A percentile compares a stretch with the other conserved stretches of the same genome.
These are phyloP conservation scores for Albophoma yamanashiensis DNA, from an alignment of 2,329 filamentous ascomycete genomes.

Conservation along the genomic window DNA sequence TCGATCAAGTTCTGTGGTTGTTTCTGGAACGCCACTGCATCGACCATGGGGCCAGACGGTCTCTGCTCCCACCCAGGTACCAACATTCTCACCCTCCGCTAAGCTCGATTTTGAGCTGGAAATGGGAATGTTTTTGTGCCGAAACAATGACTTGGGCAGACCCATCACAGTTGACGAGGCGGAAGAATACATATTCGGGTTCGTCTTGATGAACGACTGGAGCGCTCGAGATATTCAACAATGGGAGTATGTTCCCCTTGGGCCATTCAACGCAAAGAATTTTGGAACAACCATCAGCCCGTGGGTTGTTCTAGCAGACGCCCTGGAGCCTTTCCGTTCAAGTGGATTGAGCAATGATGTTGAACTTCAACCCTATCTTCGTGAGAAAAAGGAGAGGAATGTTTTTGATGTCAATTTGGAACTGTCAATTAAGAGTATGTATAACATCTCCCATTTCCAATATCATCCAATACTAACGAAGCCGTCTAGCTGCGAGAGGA, in stretches of 20 bases:
- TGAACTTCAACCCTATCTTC: slow-evolving; percentile 33
- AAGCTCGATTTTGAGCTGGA: slow-evolving; percentile 70
- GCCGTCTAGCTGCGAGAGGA: slow-evolving; percentile 15
- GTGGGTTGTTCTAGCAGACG: slow-evolving; percentile 54
- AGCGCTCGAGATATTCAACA: slow-evolving; percentile 50
- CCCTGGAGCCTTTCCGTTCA: slow-evolving; percentile 27
- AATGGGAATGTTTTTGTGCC: slow-evolving; percentile 64
- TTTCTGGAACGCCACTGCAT: slow-evolving; percentile 61
- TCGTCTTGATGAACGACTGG: slow-evolving; percentile 57
- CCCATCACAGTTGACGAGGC: slow-evolving; percentile 56
- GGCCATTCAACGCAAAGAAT: slow-evolving; percentile 52
- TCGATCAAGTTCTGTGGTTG: slow-evolving; percentile 62
- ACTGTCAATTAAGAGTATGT: slow-evolving; percentile 27
- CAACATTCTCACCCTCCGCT: not conserved
- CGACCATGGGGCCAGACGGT: slow-evolving; percentile 68
- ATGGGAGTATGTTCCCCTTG: slow-evolving; percentile 51
- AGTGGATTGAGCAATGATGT: slow-evolving; percentile 19
- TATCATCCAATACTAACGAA: not conserved
- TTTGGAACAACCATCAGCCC: slow-evolving; percentile 50
- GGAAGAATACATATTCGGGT: slow-evolving; percentile 60
- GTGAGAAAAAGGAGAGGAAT: slow-evolving; percentile 36
- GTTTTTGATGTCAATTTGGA: slow-evolving; percentile 25
- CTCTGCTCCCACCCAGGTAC: slow-evolving; percentile 41
- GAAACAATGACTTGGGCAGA: slow-evolving; percentile 52
- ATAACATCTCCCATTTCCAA: not conserved